A percentile compares a stretch with the other conserved stretches of the same genome.
Conservation (phyloP, 139 green algal genomes). For the Coelastrella sp. region DNA sequence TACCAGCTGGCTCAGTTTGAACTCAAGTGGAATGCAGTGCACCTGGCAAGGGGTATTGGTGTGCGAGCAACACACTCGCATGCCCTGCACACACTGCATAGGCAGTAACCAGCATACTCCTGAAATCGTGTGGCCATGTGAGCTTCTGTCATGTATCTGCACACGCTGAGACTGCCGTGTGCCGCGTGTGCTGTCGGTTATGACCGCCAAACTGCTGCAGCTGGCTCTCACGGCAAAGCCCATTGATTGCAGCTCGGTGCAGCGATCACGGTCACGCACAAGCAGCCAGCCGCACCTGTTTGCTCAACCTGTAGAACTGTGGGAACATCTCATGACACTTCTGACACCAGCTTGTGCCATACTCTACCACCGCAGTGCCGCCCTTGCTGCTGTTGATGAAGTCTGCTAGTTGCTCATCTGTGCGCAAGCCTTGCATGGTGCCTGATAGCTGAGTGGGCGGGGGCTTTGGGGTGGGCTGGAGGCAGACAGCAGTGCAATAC, state of each 20-base stretch:
- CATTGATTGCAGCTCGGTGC: too few species aligned
- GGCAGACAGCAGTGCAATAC: not conserved
- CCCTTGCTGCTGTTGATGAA: conserved; percentile 3
- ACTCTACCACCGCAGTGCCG: conserved; percentile 57
- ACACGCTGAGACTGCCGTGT: too few species aligned
- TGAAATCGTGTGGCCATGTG: too few species aligned
- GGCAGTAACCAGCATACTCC: too few species aligned
- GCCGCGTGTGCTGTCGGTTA: too few species aligned
- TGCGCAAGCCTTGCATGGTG: conserved; percentile 64
- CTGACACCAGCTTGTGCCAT: conserved; percentile 64
- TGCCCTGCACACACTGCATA: too few species aligned
- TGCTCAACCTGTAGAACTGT: conserved; percentile 65
- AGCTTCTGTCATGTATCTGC: too few species aligned
- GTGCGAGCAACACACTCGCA: too few species aligned
- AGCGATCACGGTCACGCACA: too few species aligned
- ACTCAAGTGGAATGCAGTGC: not conserved
- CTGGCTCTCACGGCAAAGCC: too few species aligned
- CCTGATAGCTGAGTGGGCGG: conserved; percentile 40
- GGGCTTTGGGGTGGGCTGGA: conserved; percentile 31
- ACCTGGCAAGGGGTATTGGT: not conserved
- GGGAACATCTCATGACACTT: conserved; percentile 76
- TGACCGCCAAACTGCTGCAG: too few species aligned
- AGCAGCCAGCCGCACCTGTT: conserved; percentile 51
- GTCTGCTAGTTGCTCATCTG: conserved; percentile 60
- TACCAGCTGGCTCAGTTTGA: too few species aligned